Evolutionary conservation across 768 basidiomycete genomes (phyloP), one percentile per base, ranked within the genome.

Genomic region (Cystobasidium onofrii): DNA sequence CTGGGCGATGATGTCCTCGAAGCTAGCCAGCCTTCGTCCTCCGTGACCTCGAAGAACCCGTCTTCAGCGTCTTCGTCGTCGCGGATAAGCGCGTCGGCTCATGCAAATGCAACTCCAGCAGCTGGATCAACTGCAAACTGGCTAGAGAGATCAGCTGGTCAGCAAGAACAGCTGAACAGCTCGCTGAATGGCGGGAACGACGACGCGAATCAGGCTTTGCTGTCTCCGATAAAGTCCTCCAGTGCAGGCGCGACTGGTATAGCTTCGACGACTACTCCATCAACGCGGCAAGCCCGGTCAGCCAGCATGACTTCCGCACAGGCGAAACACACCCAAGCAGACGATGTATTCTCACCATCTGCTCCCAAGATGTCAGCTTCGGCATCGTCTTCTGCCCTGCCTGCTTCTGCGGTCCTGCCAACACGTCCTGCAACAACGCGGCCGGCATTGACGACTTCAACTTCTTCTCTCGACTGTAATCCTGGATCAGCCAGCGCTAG

Each of bases 381-480:
- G 46, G 7, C n/a, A 4, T 27, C 33, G 17, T 25, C 57, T 20
- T 60, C 57, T 29, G 15, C 57, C 33, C 4, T 29, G 25, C 9
- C 57, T 13, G 3, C 57, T 29, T 12, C 25, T 29, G 12, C 12
- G 20, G 4, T 36, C 44, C 44, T 17, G 65, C 27, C 34, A 4
- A 17, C 50, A 67, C 41, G 50, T 46, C 65, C 65, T 7, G 44
- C 65, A 50, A 67, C 31, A 9, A 50, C 31, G 65, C 50, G n/a
- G n/a, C 41, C 39, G 20, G 13, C 23, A 29, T n/a, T 61, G 18
- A 50, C 65, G 4, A 20, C 65, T 29, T 41, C 71, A 18, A 25
- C 64, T 36, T 36, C 23, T 43, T 46, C 46, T 4, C 6, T 50
- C 20, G 50, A 50, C 46, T 50, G 46, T 20, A 50, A 50, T 50